A percentile compares a stretch with the other conserved stretches of the same genome.
Evolutionary conservation across 2,329 filamentous ascomycete species (phyloP).

Genomic region (Fusarium setosum): DNA sequence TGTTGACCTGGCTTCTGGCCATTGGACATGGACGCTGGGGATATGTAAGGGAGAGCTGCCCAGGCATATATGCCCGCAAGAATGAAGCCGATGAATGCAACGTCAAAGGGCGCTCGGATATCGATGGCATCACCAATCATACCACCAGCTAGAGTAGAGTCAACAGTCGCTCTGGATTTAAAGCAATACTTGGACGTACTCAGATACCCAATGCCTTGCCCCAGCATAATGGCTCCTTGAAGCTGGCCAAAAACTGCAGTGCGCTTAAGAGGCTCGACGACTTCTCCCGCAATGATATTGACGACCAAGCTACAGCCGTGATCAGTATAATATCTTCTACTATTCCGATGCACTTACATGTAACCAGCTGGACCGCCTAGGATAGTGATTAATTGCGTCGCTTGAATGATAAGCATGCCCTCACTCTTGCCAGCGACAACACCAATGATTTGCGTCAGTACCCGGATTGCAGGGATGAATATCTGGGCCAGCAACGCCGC

Average conservation of each 20-base stretch:
- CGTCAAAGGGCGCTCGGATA: conserved; percentile 73
- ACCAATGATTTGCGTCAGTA: conserved; percentile 72
- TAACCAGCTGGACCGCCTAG: conserved; percentile 77
- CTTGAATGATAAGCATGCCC: conserved; percentile 77
- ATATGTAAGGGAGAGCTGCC: conserved; percentile 61
- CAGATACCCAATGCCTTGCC: conserved; percentile 72
- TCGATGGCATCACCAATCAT: conserved; percentile 72
- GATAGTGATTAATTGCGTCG: conserved; percentile 74
- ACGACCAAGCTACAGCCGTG: conserved; percentile 61
- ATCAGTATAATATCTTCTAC: not conserved
- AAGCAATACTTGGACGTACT: conserved; percentile 46
- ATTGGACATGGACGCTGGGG: conserved; percentile 53
- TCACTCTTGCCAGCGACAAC: conserved; percentile 68
- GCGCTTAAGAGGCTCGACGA: conserved; percentile 68
- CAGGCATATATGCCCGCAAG: conserved; percentile 55
- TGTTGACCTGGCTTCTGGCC: conserved; percentile 43
- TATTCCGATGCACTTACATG: conserved; percentile 51
- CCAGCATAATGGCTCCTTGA: conserved; percentile 75
- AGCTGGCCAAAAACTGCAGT: conserved; percentile 75
- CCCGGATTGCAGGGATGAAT: conserved; percentile 71
- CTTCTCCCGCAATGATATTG: conserved; percentile 75
- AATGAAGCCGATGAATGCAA: conserved; percentile 69
- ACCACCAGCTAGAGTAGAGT: conserved; percentile 63
- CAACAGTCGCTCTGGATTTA: not conserved
- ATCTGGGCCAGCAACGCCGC: conserved; percentile 71